These are phyloP conservation scores for Beta corolliflora DNA, from an alignment of 179 eudicot species.

Conservation along the genomic window DNA sequence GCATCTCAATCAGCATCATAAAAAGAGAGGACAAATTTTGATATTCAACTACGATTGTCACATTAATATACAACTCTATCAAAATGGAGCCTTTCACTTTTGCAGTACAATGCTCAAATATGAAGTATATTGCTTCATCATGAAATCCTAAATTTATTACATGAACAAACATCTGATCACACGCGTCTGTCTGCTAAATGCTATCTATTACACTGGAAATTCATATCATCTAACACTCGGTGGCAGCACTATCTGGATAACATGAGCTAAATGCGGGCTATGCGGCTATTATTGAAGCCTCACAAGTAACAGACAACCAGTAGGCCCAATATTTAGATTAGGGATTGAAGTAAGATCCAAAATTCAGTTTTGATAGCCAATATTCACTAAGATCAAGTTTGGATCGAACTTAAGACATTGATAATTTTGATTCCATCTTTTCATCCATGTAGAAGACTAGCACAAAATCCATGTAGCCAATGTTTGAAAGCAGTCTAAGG, in stretches of 20 bases:
- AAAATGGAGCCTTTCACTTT: neutral
- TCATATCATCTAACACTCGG: neutral
- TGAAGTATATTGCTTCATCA: neutral
- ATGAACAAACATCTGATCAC: neutral
- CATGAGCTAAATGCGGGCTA: neutral
- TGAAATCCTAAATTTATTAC: neutral
- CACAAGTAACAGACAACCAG: neutral
- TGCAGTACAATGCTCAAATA: neutral
- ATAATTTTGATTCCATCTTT: neutral
- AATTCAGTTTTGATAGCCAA: neutral
- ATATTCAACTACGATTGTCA: neutral
- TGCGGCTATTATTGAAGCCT: no score
- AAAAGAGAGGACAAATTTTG: neutral
- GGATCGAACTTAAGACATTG: neutral
- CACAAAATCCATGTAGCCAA: neutral
- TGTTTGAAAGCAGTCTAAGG: neutral
- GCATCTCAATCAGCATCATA: neutral
- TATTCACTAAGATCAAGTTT: neutral
- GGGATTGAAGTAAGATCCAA: neutral
- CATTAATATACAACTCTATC: neutral
- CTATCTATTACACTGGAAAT: neutral
- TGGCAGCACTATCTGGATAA: neutral
- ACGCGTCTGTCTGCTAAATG: neutral
- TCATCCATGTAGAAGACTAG: neutral
- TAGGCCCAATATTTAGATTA: neutral